A percentile compares a stretch with the other conserved stretches of the same genome.
Conservation (phyloP, 768 basidiomycete species). For the Psilocybe subaeruginosa region DNA sequence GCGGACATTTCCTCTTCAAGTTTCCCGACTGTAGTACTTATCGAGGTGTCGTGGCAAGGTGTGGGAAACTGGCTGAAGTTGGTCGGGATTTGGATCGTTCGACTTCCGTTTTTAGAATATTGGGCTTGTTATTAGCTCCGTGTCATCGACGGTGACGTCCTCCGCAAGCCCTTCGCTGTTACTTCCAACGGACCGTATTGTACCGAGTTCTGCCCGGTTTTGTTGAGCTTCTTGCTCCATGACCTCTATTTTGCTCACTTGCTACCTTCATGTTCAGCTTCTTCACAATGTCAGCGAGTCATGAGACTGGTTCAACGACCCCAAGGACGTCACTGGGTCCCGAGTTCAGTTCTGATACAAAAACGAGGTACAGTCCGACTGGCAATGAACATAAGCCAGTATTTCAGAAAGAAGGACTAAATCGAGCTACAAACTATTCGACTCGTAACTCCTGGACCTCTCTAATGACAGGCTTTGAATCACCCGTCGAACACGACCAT, state of each 20-base stretch:
- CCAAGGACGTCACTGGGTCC: constrained; percentile 12
- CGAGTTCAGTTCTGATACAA: constrained; percentile 12
- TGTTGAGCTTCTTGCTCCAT: constrained; percentile 25
- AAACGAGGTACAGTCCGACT: constrained; percentile 3
- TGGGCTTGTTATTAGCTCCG: background rate
- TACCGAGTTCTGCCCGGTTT: constrained; percentile 5
- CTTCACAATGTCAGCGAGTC: constrained; percentile 21
- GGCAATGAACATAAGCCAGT: constrained; percentile 1
- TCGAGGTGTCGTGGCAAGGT: too few relatives aligned
- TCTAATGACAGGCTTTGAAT: constrained; percentile 25
- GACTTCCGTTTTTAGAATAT: background rate
- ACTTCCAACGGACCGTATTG: constrained; percentile 6
- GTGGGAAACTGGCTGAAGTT: too few relatives aligned
- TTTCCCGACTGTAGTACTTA: too few relatives aligned
- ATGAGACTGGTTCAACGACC: constrained; percentile 21
- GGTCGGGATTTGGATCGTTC: too few relatives aligned
- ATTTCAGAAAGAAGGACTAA: constrained; percentile 3
- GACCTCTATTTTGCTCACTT: constrained; percentile 16
- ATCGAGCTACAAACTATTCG: background rate
- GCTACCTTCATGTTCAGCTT: constrained; percentile 16
- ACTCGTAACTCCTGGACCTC: constrained; percentile 15
- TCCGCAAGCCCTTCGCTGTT: background rate
- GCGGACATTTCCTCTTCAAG: too few relatives aligned
- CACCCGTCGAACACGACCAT: constrained; percentile 9
- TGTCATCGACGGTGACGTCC: background rate